Conservation (phyloP, 1,284 basidiomycete genomes). For the Ceratorhiza oryzae-sativae region DNA sequence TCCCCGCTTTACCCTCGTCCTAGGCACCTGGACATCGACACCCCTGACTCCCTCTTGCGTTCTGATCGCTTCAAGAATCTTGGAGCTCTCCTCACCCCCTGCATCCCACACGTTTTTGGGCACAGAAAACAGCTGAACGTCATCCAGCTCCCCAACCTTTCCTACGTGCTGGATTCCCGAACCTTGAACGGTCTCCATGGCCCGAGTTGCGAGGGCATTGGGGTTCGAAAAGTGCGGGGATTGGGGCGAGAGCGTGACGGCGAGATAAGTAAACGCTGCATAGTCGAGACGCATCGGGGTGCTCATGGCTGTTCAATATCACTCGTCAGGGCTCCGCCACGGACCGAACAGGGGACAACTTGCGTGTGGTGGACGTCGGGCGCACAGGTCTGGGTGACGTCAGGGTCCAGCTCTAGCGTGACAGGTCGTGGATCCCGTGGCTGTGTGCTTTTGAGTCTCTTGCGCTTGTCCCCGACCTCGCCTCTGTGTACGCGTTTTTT, state of each 20-base stretch:
- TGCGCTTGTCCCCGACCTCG: not conserved
- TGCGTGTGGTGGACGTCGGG: not conserved
- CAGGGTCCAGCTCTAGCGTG: constrained; percentile 2
- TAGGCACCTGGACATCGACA: constrained; percentile 41
- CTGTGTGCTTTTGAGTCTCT: not conserved
- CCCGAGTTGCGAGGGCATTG: constrained; percentile 27
- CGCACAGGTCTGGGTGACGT: constrained; percentile 8
- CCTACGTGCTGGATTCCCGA: constrained; percentile 40
- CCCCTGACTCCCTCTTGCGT: constrained; percentile 37
- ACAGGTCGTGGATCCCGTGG: not conserved
- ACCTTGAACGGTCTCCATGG: constrained; percentile 12
- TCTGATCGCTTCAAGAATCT: constrained; percentile 39
- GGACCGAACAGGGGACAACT: not conserved
- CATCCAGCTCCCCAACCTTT: constrained; percentile 40
- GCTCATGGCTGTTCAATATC: constrained; percentile 19
- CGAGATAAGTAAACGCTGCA: constrained; percentile 40
- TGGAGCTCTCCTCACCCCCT: constrained; percentile 25
- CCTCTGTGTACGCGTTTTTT: not conserved
- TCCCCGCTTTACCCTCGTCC: constrained; percentile 39
- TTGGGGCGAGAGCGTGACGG: constrained; percentile 38
- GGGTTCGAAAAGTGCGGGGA: constrained; percentile 39
- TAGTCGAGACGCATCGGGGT: constrained; percentile 38
- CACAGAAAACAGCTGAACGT: constrained; percentile 42
- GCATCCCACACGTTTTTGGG: constrained; percentile 40
- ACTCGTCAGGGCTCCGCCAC: too few relatives aligned